phyloP scores from a whole-genome alignment of 1,139 yeast species.

The Barnettozyma hawaiiensis region DNA sequence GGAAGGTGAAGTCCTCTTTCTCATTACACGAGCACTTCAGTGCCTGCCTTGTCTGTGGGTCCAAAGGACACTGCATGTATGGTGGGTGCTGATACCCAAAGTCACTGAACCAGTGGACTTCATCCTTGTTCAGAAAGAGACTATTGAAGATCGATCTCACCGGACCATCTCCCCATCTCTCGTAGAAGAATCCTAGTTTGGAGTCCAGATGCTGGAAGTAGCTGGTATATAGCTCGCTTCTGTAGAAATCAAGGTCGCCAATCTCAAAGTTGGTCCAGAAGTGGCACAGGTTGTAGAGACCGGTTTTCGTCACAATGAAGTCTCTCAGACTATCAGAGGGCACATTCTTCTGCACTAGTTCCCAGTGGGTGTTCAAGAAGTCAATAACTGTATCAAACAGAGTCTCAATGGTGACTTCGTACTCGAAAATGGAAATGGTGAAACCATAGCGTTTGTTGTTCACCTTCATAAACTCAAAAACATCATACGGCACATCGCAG shows the following conservation, averaged over 20 bases:
- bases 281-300: conserved; percentile 53
- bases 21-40: conserved; percentile 45
- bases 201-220: conserved; percentile 47
- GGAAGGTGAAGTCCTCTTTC: conserved; percentile 41
- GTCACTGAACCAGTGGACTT: conserved; percentile 49
- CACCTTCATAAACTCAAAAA: conserved; percentile 44
- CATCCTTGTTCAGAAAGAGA: conserved; percentile 39
- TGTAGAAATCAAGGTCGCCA: conserved; percentile 50
- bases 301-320: conserved; percentile 43
- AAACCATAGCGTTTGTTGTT: conserved; percentile 47
- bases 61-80: conserved; percentile 52
- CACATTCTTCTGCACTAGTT: conserved; percentile 30
- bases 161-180: conserved; percentile 66
- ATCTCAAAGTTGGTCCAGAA: conserved; percentile 62
- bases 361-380: conserved; percentile 34
- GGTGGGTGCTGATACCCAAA: conserved; percentile 55
- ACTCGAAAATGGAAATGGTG: conserved; percentile 62
- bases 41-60: conserved; percentile 34
- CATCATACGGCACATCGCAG: conserved; percentile 51
- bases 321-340: conserved; percentile 44
- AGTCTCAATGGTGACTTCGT: conserved; percentile 50
- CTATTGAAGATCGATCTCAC: conserved; percentile 53
- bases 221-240: conserved; percentile 41
- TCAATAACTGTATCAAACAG: conserved; percentile 53
- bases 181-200: conserved; percentile 56